Evolutionary conservation across 179 eudicot genomes (phyloP).

Genomic region (Spinacia oleracea): DNA sequence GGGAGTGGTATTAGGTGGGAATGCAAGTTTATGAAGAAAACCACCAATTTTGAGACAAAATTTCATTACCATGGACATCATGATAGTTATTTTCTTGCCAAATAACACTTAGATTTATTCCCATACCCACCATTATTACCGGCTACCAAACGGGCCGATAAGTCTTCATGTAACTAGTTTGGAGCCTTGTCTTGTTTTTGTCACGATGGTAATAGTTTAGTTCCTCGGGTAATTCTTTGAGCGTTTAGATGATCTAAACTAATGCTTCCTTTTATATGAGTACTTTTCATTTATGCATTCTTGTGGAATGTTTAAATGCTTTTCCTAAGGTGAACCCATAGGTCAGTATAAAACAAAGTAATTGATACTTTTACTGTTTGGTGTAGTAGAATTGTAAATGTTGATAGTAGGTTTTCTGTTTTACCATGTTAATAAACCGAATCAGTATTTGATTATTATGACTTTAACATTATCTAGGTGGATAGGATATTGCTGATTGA

Average conservation of each 20-base stretch:
- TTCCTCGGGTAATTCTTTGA: background rate
- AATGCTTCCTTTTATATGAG: background rate
- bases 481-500: conserved; percentile 21
- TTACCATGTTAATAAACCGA: background rate
- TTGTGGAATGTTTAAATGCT: background rate
- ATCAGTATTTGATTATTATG: background rate
- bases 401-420: background rate
- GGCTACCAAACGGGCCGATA: too few relatives aligned
- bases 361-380: background rate
- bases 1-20: too few relatives aligned
- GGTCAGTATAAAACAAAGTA: background rate
- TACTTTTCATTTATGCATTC: background rate
- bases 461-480: background rate
- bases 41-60: too few relatives aligned
- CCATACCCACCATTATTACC: too few relatives aligned
- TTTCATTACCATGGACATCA: too few relatives aligned
- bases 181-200: background rate
- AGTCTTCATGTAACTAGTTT: background rate
- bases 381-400: background rate
- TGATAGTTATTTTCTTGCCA: too few relatives aligned
- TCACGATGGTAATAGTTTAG: background rate
- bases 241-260: too few relatives aligned
- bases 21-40: too few relatives aligned
- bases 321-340: background rate
- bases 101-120: too few relatives aligned